Conservation (phyloP, 768 basidiomycete species). For the Suillus variegatus region DNA sequence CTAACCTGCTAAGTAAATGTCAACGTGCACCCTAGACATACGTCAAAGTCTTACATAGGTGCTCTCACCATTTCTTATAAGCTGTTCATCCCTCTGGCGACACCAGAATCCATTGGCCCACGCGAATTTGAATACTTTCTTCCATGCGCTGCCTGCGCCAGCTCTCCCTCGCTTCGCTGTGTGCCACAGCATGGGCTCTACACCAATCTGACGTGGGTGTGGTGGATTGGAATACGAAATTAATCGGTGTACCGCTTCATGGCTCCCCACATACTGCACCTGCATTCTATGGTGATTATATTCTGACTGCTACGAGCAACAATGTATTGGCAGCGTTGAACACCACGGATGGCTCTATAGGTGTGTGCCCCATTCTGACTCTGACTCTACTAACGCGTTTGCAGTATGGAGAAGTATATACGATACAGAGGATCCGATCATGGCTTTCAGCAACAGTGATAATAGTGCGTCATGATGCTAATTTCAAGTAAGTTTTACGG, state of each 20-base stretch:
- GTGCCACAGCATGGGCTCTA: slow-evolving; percentile 44
- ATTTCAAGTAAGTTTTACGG: slow-evolving; percentile 1
- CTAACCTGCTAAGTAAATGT: no score
- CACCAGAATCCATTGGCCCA: background rate
- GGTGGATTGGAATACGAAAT: slow-evolving; percentile 85
- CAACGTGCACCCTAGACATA: background rate
- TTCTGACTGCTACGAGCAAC: slow-evolving; percentile 66
- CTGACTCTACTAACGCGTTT: slow-evolving; percentile 9
- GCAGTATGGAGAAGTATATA: slow-evolving; percentile 82
- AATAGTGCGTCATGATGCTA: slow-evolving; percentile 47
- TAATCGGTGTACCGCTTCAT: slow-evolving; percentile 71
- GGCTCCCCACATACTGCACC: slow-evolving; percentile 56
- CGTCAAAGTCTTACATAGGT: slow-evolving; percentile 12
- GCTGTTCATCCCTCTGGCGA: background rate
- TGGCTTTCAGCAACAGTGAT: slow-evolving; percentile 58
- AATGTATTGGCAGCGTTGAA: slow-evolving; percentile 81
- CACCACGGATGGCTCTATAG: slow-evolving; percentile 65
- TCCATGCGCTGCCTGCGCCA: slow-evolving; percentile 21
- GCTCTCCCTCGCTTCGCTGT: slow-evolving; percentile 17
- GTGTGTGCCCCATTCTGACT: slow-evolving; percentile 41
- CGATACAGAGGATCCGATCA: slow-evolving; percentile 66
- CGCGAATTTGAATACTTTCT: background rate
- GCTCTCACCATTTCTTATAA: background rate
- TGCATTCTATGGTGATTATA: slow-evolving; percentile 55
- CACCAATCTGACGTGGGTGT: slow-evolving; percentile 78